Conservation (phyloP, 2,329 filamentous ascomycete species). For the Colletotrichum lindemuthianum region DNA sequence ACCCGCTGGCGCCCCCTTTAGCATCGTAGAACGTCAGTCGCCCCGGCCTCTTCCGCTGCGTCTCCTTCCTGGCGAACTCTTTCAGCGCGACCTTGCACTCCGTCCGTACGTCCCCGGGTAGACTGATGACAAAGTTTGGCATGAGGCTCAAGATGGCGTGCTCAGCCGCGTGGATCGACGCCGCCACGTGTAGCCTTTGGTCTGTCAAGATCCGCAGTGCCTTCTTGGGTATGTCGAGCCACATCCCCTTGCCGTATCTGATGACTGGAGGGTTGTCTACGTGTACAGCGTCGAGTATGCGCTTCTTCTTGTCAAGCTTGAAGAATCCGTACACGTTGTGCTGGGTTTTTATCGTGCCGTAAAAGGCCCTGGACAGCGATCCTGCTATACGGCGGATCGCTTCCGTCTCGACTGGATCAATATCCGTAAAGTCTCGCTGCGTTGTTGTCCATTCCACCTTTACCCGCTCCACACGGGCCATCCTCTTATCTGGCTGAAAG, state of each 20-base stretch:
- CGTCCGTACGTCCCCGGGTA: conserved; percentile 91
- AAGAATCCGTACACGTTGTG: conserved; percentile 96
- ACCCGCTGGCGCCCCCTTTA: conserved; percentile 85
- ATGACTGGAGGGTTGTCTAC: conserved; percentile 94
- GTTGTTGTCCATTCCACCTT: conserved; percentile 95
- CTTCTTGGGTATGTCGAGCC: conserved; percentile 86
- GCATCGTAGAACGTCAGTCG: conserved; percentile 94
- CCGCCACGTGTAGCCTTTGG: conserved; percentile 81
- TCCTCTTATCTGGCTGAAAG: conserved; percentile 80
- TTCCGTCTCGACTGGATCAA: conserved; percentile 93
- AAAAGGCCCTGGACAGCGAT: conserved; percentile 78
- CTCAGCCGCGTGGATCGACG: conserved; percentile 93
- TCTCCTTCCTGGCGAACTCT: conserved; percentile 80
- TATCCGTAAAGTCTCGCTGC: conserved; percentile 92
- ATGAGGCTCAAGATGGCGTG: conserved; percentile 89
- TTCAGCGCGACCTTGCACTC: conserved; percentile 93
- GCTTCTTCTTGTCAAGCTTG: conserved; percentile 87
- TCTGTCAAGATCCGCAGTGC: conserved; percentile 83
- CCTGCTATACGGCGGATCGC: conserved; percentile 77
- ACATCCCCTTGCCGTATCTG: conserved; percentile 88
- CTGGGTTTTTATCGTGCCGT: conserved; percentile 85
- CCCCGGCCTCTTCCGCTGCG: conserved; percentile 82
- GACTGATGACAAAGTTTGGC: conserved; percentile 89
- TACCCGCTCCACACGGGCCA: conserved; percentile 89
- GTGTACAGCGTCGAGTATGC: conserved; percentile 89